These are phyloP conservation scores for Vigna reflexopilosa DNA, from an alignment of 306 rosid genomes.

Conservation along the genomic window DNA sequence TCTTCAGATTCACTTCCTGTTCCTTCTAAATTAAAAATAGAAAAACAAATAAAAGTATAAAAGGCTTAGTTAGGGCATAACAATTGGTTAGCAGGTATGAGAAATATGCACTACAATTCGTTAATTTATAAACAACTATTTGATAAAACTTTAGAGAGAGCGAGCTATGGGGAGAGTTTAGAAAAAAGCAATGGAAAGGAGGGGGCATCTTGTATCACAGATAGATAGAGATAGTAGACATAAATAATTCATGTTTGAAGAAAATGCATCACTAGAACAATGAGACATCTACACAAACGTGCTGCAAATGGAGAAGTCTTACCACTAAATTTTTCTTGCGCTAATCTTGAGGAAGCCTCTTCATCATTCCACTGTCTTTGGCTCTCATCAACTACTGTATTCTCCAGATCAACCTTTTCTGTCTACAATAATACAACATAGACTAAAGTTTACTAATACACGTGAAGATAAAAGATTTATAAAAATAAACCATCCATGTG, in stretches of 20 bases:
- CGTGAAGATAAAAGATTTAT: not conserved
- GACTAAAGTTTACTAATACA: constrained; percentile 48
- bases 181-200: not conserved
- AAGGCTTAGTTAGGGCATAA: constrained; percentile 26
- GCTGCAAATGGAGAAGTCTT: constrained; percentile 44
- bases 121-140: constrained; percentile 9
- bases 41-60: constrained; percentile 27
- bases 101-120: not conserved
- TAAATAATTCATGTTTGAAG: constrained; percentile 23
- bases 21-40: constrained; percentile 63
- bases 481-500: constrained; percentile 4
- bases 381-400: constrained; percentile 99
- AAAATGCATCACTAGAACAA: constrained; percentile 39
- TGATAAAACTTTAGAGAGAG: not conserved
- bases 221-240: constrained; percentile 17
- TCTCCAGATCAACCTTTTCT: constrained; percentile 99
- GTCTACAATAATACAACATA: constrained; percentile 70
- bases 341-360: constrained; percentile 63
- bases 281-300: constrained; percentile 25
- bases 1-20: constrained; percentile 93
- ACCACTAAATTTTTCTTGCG: constrained; percentile 87
- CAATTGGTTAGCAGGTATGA: constrained; percentile 27
- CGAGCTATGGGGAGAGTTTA: not conserved
- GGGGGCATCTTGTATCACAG: constrained; percentile 16
- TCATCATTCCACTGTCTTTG: constrained; percentile 84